Evolutionary conservation across 73 alveolate genomes (phyloP), one percentile per base, ranked within the genome.

Genomic region (Paramecium octaurelia): DNA sequence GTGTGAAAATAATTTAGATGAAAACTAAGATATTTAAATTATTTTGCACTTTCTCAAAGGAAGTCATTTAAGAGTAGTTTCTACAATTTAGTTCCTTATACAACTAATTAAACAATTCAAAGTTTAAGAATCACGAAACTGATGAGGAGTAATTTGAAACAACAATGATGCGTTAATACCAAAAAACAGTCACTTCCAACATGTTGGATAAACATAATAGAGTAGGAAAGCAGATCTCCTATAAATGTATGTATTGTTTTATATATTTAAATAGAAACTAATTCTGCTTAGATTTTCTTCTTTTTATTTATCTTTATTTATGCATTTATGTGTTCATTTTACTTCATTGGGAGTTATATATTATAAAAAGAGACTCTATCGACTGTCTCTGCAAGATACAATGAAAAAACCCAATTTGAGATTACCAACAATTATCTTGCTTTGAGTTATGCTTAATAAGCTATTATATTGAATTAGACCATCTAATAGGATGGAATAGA

Each of bases 71-170:
- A 35, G 88, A 75, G 11, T 38, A 38, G 21, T 75, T 75, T 24
- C 20, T 38, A 16, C 9, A 38, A 38, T 75, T 2, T 75, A 42
- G 68, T 42, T 38, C 88, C 9, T 14, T 75, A 38, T 35, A 38
- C 20, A 75, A 38, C 10, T 20, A 75, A 35, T 38, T 75, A 35
- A 75, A 75, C 38, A 75, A 35, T 38, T 4, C 58, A 21, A 75
- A 75, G 21, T 75, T 75, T 42, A 75, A 75, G 40, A 75, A 75
- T 35, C 58, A 75, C 38, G 88, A 75, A 36, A 75, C 88, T 7
- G 88, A 75, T 75, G 88, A 75, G 35, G 88, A 75, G 16, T n/a
- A 75, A 38, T 75, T 75, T 75, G 88, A 75, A 34, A 75, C 31
- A n/a, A 75, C 88, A 9, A 75, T 75, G 88, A 16, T 75, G 60